Conservation (phyloP, 129 eudicot genomes). For the Artemisia tridentata region DNA sequence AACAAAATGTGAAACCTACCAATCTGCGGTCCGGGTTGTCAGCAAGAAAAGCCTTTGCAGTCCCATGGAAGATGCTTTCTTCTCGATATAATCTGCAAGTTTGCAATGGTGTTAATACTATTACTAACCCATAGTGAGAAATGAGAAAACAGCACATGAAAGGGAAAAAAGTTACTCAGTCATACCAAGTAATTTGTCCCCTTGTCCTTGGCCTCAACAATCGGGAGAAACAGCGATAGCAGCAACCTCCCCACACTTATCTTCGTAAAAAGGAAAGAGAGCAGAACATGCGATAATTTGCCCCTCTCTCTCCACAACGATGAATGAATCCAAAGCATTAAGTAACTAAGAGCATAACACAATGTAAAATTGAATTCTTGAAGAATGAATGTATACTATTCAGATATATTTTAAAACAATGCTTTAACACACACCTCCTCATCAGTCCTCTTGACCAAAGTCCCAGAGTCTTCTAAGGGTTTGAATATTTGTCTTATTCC, state of each 20-base stretch:
- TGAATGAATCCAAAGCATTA: conserved; percentile 60
- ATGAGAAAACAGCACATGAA: neutral
- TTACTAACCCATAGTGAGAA: neutral
- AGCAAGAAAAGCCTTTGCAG: conserved; percentile 75
- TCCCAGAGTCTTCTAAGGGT: conserved; percentile 90
- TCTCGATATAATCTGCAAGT: conserved; percentile 83
- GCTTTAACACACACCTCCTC: conserved; percentile 54
- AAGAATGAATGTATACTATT: conserved; percentile 5
- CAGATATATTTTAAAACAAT: neutral
- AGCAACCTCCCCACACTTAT: conserved; percentile 90
- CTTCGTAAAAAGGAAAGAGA: conserved; percentile 70
- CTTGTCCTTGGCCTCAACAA: conserved; percentile 98
- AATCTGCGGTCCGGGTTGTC: conserved; percentile 95
- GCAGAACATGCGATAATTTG: conserved; percentile 95
- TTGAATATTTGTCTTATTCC: conserved; percentile 68
- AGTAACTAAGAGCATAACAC: conserved; percentile 45
- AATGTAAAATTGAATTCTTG: conserved; percentile 8
- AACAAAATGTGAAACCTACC: conserved; percentile 39
- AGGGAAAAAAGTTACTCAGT: neutral
- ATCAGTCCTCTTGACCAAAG: conserved; percentile 75
- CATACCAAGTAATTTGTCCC: conserved; percentile 94
- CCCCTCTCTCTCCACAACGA: conserved; percentile 97
- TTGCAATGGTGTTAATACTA: neutral
- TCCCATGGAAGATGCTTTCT: conserved; percentile 85
- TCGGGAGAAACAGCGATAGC: conserved; percentile 98